A percentile compares a stretch with the other conserved stretches of the same genome.
These are phyloP conservation scores for Penicillium sp. DNA, from an alignment of 2,329 filamentous ascomycete genomes.

Conservation along the genomic window DNA sequence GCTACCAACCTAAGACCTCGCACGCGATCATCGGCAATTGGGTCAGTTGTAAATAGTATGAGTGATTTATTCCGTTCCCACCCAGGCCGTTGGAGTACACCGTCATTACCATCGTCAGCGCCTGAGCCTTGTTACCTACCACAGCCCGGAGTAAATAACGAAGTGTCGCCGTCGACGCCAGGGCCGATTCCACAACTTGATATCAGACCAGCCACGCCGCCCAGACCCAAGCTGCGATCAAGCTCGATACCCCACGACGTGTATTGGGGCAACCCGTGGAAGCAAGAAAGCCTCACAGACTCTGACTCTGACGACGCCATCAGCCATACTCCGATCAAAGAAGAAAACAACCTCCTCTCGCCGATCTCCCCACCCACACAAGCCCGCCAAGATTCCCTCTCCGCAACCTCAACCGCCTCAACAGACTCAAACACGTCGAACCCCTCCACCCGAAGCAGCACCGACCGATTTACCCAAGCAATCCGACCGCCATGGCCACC, in stretches of 20 bases:
- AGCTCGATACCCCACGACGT: not conserved
- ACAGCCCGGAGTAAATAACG: not conserved
- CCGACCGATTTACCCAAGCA: not conserved
- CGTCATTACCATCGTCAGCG: not conserved
- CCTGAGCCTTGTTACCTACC: not conserved
- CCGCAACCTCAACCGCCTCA: constrained; percentile 8
- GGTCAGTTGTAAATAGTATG: not conserved
- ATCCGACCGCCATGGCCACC: constrained; percentile 29
- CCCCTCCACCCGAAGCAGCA: constrained; percentile 2
- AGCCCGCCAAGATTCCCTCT: not conserved
- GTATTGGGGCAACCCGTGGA: not conserved
- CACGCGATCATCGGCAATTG: not conserved
- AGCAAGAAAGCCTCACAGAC: not conserved
- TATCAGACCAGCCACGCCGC: not conserved
- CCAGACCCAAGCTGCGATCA: not conserved
- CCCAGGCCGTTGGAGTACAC: not conserved
- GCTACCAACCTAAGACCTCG: not conserved
- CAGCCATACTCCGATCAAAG: not conserved
- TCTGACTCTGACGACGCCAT: not conserved
- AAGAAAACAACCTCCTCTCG: not conserved
- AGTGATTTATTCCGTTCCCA: not conserved
- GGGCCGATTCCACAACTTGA: not conserved
- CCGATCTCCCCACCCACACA: not conserved
- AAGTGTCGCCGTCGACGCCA: not conserved
- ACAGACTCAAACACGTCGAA: constrained; percentile 10